Percentiles rank a stretch among this genome's conserved stretches.
These are phyloP conservation scores for Didymella pinodella DNA, from an alignment of 2,329 filamentous ascomycete genomes.

Conservation along the genomic window DNA sequence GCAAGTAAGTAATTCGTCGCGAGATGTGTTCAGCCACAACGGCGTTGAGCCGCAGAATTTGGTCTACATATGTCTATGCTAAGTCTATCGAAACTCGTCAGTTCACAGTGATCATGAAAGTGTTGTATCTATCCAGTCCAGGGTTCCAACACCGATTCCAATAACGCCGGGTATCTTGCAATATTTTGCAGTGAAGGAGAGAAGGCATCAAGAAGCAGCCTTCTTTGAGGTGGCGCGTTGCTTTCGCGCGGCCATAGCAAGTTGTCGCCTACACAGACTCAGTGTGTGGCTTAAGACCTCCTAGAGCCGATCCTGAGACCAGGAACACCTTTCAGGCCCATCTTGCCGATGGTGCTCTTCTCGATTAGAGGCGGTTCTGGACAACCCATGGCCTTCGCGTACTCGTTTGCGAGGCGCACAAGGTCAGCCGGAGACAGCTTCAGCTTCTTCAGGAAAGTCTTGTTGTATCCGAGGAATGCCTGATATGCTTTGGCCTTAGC, in stretches of 20 bases:
- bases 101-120: not conserved
- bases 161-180: constrained; percentile 22
- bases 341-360: constrained; percentile 56
- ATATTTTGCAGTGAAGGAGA: constrained; percentile 14
- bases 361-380: constrained; percentile 57
- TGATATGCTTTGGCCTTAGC: constrained; percentile 57
- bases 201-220: not conserved
- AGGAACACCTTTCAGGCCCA: constrained; percentile 57
- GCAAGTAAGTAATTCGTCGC: constrained; percentile 2
- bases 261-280: constrained; percentile 15
- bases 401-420: constrained; percentile 55
- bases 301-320: constrained; percentile 49
- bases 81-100: constrained; percentile 8
- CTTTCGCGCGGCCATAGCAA: not conserved
- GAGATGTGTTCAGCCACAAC: constrained; percentile 8
- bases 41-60: not conserved
- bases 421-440: constrained; percentile 50
- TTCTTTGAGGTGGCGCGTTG: constrained; percentile 4
- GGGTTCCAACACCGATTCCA: constrained; percentile 9
- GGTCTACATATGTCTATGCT: constrained; percentile 2
- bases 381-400: constrained; percentile 54
- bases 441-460: constrained; percentile 55
- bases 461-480: constrained; percentile 59
- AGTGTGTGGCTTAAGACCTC: constrained; percentile 17
- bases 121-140: constrained; percentile 5